A percentile compares a stretch with the other conserved stretches of the same genome.
phyloP scores from a whole-genome alignment of 208 protist species.

The Vickermania spadyakhi region DNA sequence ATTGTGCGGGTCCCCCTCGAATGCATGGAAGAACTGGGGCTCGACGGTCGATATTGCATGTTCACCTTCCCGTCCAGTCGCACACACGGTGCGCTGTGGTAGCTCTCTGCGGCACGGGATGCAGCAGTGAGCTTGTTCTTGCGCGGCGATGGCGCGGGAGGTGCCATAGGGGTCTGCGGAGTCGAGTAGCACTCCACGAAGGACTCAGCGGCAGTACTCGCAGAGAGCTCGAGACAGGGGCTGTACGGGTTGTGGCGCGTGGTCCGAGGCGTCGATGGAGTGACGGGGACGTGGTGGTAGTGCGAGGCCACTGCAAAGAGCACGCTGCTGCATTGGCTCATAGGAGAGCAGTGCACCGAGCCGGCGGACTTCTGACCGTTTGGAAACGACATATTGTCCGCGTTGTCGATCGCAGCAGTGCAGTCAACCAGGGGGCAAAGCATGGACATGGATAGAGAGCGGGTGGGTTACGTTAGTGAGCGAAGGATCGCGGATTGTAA shows the following conservation, averaged over 20 bases:
- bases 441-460: background rate
- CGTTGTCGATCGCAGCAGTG: constrained; percentile 64
- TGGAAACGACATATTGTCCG: constrained; percentile 50
- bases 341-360: background rate
- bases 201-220: constrained; percentile 32
- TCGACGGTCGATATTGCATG: background rate
- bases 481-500: too few species aligned
- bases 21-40: background rate
- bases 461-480: too few species aligned
- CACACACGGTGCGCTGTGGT: background rate
- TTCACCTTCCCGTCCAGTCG: background rate
- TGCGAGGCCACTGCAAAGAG: background rate
- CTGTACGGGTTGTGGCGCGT: constrained; percentile 48
- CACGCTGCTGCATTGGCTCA: background rate
- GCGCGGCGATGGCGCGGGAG: background rate
- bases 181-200: constrained; percentile 57
- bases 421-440: constrained; percentile 51
- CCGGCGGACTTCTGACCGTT: background rate
- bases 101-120: background rate
- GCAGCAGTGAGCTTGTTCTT: background rate
- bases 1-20: constrained; percentile 27
- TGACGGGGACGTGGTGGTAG: background rate
- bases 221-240: constrained; percentile 20
- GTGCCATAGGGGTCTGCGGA: background rate
- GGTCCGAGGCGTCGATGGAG: constrained; percentile 3